Evolutionary conservation across 2,329 filamentous ascomycete species (phyloP), one percentile per base, ranked within the genome.

Genomic region (Pseudocercospora eumusae): DNA sequence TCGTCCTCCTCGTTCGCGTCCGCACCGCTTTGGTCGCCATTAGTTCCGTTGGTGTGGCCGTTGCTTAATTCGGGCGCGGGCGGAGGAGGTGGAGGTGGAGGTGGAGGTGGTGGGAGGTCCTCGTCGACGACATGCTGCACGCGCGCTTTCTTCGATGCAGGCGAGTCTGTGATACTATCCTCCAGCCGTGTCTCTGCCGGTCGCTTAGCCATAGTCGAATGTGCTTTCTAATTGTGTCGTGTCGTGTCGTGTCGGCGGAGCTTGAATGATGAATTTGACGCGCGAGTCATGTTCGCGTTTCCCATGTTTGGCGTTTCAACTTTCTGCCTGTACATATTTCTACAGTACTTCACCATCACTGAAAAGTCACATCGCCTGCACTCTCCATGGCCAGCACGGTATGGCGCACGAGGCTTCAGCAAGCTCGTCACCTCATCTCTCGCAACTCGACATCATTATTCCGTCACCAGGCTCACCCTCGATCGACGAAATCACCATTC

Each of bases 81-180:
- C 21, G 64, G 59, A 62, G 63, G 58, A 62, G 63, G 58, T 53
- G 57, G 54, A 56, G 63, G 68, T 65, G 64, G 70, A 68, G 68
- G 66, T 42, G 68, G 67, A 56, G 69, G 68, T 49, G 67, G 65
- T 56, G 69, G 65, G 4, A 68, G 59, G 63, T 72, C 65, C 27
- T 74, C 69, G 66, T 79, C 77, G 8, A 73, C 72, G 25, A 72
- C 76, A 65, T 80, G 76, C 45, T 81, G 78, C 25, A 82, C 76
- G 54, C 77, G 75, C 59, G 77, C 75, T 64, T 78, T 78, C 71
- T 83, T 83, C 21, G 79, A 76, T 56, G 77, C 77, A 21, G 81
- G 81, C n/a, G 80, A 82, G 8, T 76, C 75, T 53, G 74, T 72
- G 53, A 72, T 64, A 23, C 73, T 64, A 49, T 77, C 73, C 66